These are phyloP conservation scores for Aspergillus hiratsukae DNA, from an alignment of 2,329 filamentous ascomycete species.

Conservation along the genomic window DNA sequence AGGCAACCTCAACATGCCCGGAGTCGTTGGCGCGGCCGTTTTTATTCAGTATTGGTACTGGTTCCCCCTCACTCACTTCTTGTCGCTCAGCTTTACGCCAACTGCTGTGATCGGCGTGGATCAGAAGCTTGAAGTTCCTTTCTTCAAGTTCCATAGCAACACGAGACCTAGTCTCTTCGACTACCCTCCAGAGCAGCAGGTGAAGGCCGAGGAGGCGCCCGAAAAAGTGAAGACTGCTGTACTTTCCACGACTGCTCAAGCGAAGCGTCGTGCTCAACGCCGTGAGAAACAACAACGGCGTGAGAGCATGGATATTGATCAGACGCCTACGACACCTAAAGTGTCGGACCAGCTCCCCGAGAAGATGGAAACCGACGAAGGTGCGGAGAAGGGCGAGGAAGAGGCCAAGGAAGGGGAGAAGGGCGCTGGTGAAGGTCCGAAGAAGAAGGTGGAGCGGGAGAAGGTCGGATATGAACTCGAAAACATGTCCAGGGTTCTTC, in stretches of 20 bases:
- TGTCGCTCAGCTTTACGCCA: constrained; percentile 92
- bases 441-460: constrained; percentile 93
- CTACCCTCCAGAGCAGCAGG: constrained; percentile 93
- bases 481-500: constrained; percentile 94
- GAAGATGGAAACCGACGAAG: constrained; percentile 73
- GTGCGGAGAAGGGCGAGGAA: constrained; percentile 60
- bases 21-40: constrained; percentile 94
- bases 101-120: constrained; percentile 94
- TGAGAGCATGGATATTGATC: constrained; percentile 94
- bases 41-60: constrained; percentile 99
- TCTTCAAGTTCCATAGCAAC: constrained; percentile 93
- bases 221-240: constrained; percentile 94
- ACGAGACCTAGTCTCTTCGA: constrained; percentile 94
- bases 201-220: constrained; percentile 89
- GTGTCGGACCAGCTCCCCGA: constrained; percentile 57
- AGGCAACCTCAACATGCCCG: constrained; percentile 97
- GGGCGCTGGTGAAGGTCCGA: constrained; percentile 56
- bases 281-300: constrained; percentile 85
- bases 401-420: constrained; percentile 57
- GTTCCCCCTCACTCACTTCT: constrained; percentile 98
- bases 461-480: constrained; percentile 94
- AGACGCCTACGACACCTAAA: constrained; percentile 70
- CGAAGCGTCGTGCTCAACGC: constrained; percentile 88
- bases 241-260: constrained; percentile 92
- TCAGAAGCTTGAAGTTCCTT: constrained; percentile 85